Conservation (phyloP, 495 filamentous ascomycete species). For the Trichoderma gamsii region DNA sequence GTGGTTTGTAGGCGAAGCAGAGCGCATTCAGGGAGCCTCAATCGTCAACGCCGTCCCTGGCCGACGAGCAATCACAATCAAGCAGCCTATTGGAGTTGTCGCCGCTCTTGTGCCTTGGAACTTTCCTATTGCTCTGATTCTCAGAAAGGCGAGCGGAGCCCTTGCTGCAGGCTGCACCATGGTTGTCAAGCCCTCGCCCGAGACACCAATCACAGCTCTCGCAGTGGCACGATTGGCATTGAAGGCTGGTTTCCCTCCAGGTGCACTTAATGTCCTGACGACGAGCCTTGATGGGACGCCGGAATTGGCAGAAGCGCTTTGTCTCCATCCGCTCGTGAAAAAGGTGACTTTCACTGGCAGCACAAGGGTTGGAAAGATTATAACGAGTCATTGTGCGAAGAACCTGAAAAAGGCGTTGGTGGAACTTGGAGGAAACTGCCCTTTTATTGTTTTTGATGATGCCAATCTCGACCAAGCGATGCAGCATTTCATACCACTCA, state of each 20-base stretch:
- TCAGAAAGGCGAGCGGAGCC: conserved; percentile 63
- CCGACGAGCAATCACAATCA: conserved; percentile 62
- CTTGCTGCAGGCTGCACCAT: conserved; percentile 68
- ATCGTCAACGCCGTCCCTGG: conserved; percentile 50
- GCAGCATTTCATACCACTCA: conserved; percentile 47
- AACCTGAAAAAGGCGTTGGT: conserved; percentile 67
- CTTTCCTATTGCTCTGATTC: conserved; percentile 56
- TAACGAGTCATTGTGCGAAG: conserved; percentile 30
- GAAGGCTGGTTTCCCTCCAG: conserved; percentile 54
- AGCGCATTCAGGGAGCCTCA: conserved; percentile 59
- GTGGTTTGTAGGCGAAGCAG: conserved; percentile 65
- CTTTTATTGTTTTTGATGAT: conserved; percentile 69
- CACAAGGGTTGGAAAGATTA: conserved; percentile 20
- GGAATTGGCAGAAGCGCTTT: conserved; percentile 57
- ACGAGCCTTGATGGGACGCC: conserved; percentile 60
- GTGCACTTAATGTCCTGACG: conserved; percentile 55
- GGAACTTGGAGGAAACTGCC: conserved; percentile 71
- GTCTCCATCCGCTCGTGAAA: conserved; percentile 56
- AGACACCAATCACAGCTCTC: conserved; percentile 54
- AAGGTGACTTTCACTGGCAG: conserved; percentile 73
- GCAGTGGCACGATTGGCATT: conserved; percentile 52
- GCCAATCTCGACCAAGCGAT: conserved; percentile 57
- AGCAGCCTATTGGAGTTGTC: conserved; percentile 56
- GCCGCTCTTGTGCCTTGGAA: conserved; percentile 56
- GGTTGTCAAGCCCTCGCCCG: conserved; percentile 60